Evolutionary conservation across 78 protist genomes (phyloP), one percentile per base, ranked within the genome.

Genomic region (Dictyostelium capitatum): DNA sequence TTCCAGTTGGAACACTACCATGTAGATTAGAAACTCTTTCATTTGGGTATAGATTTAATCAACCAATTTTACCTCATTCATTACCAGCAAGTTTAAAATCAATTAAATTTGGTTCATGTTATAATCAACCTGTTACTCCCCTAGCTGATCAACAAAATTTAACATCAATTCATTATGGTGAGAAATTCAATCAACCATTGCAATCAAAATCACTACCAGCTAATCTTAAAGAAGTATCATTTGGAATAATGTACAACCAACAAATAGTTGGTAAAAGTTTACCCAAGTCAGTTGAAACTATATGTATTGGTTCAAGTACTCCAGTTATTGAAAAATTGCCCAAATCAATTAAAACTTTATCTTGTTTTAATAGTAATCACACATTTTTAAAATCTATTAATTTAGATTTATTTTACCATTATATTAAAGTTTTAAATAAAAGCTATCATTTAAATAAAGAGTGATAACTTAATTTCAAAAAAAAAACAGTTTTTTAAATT

Each of bases 401-500:
- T 32, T 15, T 67, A 11, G 19, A 67, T 67, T 41, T 32, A 28
- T 67, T 32, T 32, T 25, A 32, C 30, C 75, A 67, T 32, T 67
- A 32, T 67, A 67, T 67, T 15, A 67, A 67, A 32, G 75, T 67
- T 67, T 67, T 67, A 67, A 67, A 67, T 67, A 19, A 19, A 12
- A 15, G 43, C 8, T 67, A 30, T 28, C 46, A 67, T 67, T 15
- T 32, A 25, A 62, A 23, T 62, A 59, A 9, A 59, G n/a, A n/a
- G 43, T 37, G 43, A 51, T 51, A 14, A 51, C 1, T 4, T 14
- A 51, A 51, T 4, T 51, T 1, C 1, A 14, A 14, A 51, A 51
- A 51, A 14, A 14, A 51, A 48, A 48, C 8, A 48, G 5, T 48
- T 48, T 48, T 48, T 48, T 48, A 8, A 48, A 9, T 48, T 9